phyloP scores from a whole-genome alignment of 768 basidiomycete species.

The Suillus variegatus region DNA sequence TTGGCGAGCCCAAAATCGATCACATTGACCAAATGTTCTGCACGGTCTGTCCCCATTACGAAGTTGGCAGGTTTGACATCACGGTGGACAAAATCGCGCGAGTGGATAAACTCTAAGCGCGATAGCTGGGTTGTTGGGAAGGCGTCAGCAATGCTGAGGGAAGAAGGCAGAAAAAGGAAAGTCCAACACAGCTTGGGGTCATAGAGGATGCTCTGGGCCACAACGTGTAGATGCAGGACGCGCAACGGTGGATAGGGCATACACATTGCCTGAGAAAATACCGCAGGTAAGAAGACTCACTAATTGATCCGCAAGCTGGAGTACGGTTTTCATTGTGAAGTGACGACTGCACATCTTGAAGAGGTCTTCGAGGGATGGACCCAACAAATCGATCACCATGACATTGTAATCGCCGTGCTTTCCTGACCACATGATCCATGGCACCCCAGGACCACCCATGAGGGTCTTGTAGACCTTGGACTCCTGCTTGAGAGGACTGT shows the following conservation, averaged over 20 bases:
- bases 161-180: slow-evolving; percentile 3
- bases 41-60: slow-evolving; percentile 85
- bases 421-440: slow-evolving; percentile 92
- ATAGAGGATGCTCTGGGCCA: not conserved
- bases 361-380: slow-evolving; percentile 84
- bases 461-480: slow-evolving; percentile 91
- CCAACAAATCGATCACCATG: slow-evolving; percentile 96
- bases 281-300: slow-evolving; percentile 46
- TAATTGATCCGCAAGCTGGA: slow-evolving; percentile 92
- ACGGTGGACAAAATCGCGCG: slow-evolving; percentile 91
- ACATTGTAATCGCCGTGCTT: slow-evolving; percentile 95
- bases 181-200: slow-evolving; percentile 2
- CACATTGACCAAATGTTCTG: slow-evolving; percentile 80
- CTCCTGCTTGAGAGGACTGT: slow-evolving; percentile 82
- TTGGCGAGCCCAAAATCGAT: slow-evolving; percentile 88
- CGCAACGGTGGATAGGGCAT: not conserved
- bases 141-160: slow-evolving; percentile 16
- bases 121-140: slow-evolving; percentile 63
- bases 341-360: slow-evolving; percentile 90
- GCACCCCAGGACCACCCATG: slow-evolving; percentile 86
- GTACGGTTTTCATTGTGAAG: slow-evolving; percentile 92
- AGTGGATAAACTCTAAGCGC: slow-evolving; percentile 96
- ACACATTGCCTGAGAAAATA: not conserved
- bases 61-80: slow-evolving; percentile 99
- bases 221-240: not conserved